Evolutionary conservation across 257 asterid species (phyloP).

Genomic region (Solanum clarkiae): DNA sequence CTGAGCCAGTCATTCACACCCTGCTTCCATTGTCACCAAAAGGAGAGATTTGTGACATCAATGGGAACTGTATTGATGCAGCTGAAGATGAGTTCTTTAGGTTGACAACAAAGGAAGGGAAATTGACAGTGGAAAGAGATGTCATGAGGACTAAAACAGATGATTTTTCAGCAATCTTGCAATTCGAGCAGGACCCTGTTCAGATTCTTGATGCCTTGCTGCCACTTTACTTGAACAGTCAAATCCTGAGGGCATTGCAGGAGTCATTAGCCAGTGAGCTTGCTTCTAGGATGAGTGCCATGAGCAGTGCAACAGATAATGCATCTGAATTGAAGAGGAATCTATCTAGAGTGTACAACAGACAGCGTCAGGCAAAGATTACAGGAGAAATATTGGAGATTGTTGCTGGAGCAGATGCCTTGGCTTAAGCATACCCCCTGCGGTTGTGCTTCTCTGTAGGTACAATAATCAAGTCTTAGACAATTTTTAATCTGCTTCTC

Average conservation of each 20-base stretch:
- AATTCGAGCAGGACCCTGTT: conserved; percentile 86
- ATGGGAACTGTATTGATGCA: conserved; percentile 77
- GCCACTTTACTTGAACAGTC: conserved; percentile 88
- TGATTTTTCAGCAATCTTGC: conserved; percentile 74
- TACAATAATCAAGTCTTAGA: conserved; percentile 23
- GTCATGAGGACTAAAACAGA: conserved; percentile 39
- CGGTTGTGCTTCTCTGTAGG: conserved; percentile 14
- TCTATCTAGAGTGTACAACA: conserved; percentile 51
- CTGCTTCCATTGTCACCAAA: conserved; percentile 80
- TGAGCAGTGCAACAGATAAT: conserved; percentile 78
- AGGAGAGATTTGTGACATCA: conserved; percentile 82
- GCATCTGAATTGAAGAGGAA: conserved; percentile 57
- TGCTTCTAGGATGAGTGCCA: conserved; percentile 89
- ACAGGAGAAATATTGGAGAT: conserved; percentile 94
- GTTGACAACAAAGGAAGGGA: conserved; percentile 76
- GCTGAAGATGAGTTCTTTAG: conserved; percentile 86
- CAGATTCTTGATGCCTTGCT: conserved; percentile 80
- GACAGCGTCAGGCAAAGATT: conserved; percentile 82
- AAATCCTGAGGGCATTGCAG: conserved; percentile 70
- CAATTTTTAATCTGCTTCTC: conserved; percentile 21
- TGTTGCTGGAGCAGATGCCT: conserved; percentile 74
- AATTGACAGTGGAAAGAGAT: conserved; percentile 76
- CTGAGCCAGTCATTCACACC: conserved; percentile 81
- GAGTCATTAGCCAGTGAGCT: conserved; percentile 87
- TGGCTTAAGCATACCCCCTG: conserved; percentile 14